These are phyloP conservation scores for Peziza echinospora DNA, from an alignment of 495 filamentous ascomycete genomes.

Conservation along the genomic window DNA sequence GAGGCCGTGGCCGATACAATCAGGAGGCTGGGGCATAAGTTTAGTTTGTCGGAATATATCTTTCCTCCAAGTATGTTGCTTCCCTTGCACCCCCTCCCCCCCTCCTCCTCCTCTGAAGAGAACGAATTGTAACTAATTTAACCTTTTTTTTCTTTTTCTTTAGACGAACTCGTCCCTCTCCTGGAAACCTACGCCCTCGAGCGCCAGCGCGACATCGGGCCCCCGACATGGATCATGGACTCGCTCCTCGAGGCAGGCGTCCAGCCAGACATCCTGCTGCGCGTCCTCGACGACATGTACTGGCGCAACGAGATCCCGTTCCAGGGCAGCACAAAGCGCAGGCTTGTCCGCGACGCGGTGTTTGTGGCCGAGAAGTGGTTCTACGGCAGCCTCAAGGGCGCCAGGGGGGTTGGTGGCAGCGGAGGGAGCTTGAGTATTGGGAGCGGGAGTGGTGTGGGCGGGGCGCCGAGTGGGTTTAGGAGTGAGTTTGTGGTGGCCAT, in stretches of 20 bases:
- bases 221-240: slow-evolving; percentile 61
- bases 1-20: slow-evolving; percentile 56
- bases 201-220: slow-evolving; percentile 41
- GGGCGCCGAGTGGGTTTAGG: neutral
- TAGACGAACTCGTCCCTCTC: slow-evolving; percentile 36
- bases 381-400: slow-evolving; percentile 32
- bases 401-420: slow-evolving; percentile 3
- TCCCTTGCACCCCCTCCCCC: too few relatives aligned
- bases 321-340: slow-evolving; percentile 36
- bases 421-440: neutral
- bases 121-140: too few relatives aligned
- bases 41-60: slow-evolving; percentile 52
- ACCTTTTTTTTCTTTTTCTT: slow-evolving; percentile 1
- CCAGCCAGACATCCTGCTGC: slow-evolving; percentile 48
- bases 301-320: slow-evolving; percentile 74
- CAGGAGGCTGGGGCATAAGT: slow-evolving; percentile 53
- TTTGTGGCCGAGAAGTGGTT: slow-evolving; percentile 44
- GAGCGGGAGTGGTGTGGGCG: neutral
- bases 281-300: slow-evolving; percentile 61
- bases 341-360: slow-evolving; percentile 39
- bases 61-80: slow-evolving; percentile 44
- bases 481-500: neutral
- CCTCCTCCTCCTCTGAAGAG: too few relatives aligned
- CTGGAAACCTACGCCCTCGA: slow-evolving; percentile 59
- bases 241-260: slow-evolving; percentile 57